A percentile compares a stretch with the other conserved stretches of the same genome.
phyloP scores from a whole-genome alignment of 257 asterid species.

The Solanum sejunctum region DNA sequence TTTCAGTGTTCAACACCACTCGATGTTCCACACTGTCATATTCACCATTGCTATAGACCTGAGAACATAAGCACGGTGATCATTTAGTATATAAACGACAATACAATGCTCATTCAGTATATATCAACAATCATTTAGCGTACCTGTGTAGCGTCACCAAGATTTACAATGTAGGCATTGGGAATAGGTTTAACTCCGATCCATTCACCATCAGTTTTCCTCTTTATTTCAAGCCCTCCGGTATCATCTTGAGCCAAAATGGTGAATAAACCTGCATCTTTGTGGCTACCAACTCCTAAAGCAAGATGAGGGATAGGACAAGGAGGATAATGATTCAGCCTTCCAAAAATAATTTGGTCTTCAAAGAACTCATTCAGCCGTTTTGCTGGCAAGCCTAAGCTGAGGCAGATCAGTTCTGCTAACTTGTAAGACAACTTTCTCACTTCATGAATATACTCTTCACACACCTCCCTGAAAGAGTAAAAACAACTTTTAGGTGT shows the following conservation, averaged over 20 bases:
- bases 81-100: not conserved
- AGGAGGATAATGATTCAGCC: constrained; percentile 63
- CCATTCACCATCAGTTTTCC: constrained; percentile 74
- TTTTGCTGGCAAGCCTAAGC: constrained; percentile 38
- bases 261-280: constrained; percentile 52
- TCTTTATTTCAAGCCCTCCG: constrained; percentile 65
- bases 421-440: constrained; percentile 34
- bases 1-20: constrained; percentile 40
- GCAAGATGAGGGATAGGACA: constrained; percentile 67
- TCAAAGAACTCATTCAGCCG: constrained; percentile 37
- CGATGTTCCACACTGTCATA: constrained; percentile 79
- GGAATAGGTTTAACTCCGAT: constrained; percentile 53
- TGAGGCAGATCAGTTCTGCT: constrained; percentile 39
- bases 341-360: constrained; percentile 39
- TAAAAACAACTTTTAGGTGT: too few relatives aligned
- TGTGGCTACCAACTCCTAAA: constrained; percentile 72
- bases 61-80: not conserved
- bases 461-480: constrained; percentile 38
- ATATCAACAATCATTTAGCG: not conserved
- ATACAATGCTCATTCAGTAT: not conserved
- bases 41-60: constrained; percentile 74
- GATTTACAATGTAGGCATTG: constrained; percentile 50
- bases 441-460: constrained; percentile 40
- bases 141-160: constrained; percentile 56
- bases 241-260: constrained; percentile 56